A percentile compares a stretch with the other conserved stretches of the same genome.
Conservation (phyloP, 2,329 filamentous ascomycete species). For the Myriangium duriaei region DNA sequence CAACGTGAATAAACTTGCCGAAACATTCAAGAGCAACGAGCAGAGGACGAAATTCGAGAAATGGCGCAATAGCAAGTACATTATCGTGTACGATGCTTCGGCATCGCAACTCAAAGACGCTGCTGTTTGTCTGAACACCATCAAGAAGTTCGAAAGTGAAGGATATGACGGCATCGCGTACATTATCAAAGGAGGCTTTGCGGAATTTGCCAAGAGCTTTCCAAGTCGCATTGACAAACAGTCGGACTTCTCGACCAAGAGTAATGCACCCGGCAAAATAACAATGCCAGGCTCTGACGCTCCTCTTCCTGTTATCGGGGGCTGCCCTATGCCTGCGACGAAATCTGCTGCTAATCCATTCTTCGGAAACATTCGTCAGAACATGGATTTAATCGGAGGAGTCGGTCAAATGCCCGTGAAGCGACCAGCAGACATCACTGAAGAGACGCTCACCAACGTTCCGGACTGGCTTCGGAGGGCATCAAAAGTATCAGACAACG, state of each 20-base stretch:
- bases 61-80: constrained; percentile 62
- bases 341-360: constrained; percentile 70
- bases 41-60: constrained; percentile 61
- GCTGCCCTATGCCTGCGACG: constrained; percentile 65
- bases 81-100: constrained; percentile 76
- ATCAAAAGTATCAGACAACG: constrained; percentile 54
- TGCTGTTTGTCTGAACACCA: constrained; percentile 65
- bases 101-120: constrained; percentile 73
- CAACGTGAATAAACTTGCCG: constrained; percentile 73
- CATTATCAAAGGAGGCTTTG: constrained; percentile 73
- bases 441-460: constrained; percentile 39
- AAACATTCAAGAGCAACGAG: constrained; percentile 61
- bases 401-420: constrained; percentile 67
- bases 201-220: constrained; percentile 55
- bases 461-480: constrained; percentile 69
- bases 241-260: neutral
- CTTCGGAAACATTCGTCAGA: constrained; percentile 91
- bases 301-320: constrained; percentile 71
- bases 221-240: constrained; percentile 49
- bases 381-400: constrained; percentile 86
- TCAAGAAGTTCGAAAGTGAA: constrained; percentile 84
- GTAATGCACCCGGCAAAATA: constrained; percentile 9
- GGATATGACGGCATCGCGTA: constrained; percentile 63
- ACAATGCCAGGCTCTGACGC: constrained; percentile 31
- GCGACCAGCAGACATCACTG: constrained; percentile 41